Base-by-base conservation (phyloP, 2,329 filamentous ascomycete genomes). In the Diaporthe eres region DNA sequence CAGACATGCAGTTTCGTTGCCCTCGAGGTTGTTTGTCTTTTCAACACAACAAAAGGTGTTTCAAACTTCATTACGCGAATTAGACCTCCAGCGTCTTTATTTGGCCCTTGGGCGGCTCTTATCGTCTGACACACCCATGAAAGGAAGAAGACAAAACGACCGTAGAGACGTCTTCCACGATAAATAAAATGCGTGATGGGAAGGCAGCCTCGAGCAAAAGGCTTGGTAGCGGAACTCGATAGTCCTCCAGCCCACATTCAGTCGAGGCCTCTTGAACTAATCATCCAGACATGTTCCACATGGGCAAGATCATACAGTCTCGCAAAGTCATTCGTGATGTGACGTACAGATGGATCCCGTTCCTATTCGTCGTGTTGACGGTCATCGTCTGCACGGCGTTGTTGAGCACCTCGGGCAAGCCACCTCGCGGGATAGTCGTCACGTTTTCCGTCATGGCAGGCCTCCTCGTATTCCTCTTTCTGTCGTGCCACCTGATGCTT, bases 271-370 rank as follows among this genome's bases (percentile, higher is more conserved):
- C 39, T 57, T 53, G 0, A 28, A 47, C 13, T 31, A 10, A 34
- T 37, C 44, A 55, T 57, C 28, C 57, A 28, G 15, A 42, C 2
- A 49, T 72, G 15, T 37, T 72, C 61, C 34, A 57, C 49, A 75
- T 73, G 70, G 44, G 58, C n/a, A 31, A 39, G 42, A 6, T 22
- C 19, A 47, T 44, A 42, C 28, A 61, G 39, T 63, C 70, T 4
- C 74, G 44, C 68, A 74, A 51, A 17, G 8, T 75, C 53, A 55
- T 74, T 2, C 58, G 47, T 19, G 75, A 77, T 31, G 55, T 60
- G 10, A 65, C 74, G 44, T 53, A 75, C 61, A 58, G 53, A 53
- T 71, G 71, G 53, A 63, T 75, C 34, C 75, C 75, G 4, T 77
- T 75, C 44, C 37, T 65, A 10, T 58, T 75, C 57, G 70, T 61